A percentile compares a stretch with the other conserved stretches of the same genome.
Conservation (phyloP, 2,329 filamentous ascomycete species). For the Colletotrichum spaethianum region DNA sequence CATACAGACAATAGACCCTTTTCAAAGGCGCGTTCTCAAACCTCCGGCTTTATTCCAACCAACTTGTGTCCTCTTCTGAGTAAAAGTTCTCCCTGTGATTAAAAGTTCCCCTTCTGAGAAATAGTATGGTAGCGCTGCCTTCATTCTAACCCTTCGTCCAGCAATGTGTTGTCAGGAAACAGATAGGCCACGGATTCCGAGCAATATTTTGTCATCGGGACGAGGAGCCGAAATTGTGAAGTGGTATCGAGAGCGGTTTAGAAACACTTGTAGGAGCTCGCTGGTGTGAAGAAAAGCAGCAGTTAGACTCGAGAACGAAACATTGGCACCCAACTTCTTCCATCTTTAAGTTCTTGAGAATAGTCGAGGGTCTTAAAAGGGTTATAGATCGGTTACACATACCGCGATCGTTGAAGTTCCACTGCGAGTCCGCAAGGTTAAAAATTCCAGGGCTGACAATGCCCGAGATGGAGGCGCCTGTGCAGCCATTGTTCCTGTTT, state of each 20-base stretch:
- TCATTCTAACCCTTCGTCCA: not conserved
- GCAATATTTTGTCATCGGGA: not conserved
- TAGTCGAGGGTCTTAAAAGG: not conserved
- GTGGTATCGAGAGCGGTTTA: not conserved
- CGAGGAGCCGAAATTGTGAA: not conserved
- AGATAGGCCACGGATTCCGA: fast-evolving
- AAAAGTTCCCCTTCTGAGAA: not conserved
- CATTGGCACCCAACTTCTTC: not conserved
- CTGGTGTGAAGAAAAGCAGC: not conserved
- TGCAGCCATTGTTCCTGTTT: not conserved
- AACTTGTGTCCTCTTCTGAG: too few species aligned
- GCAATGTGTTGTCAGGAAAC: not conserved
- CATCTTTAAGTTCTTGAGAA: not conserved
- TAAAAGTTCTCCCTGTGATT: too few species aligned
- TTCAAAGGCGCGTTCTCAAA: not conserved
- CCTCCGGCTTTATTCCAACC: not conserved
- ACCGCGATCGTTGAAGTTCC: slow-evolving; percentile 14
- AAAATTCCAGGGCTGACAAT: slow-evolving; percentile 21
- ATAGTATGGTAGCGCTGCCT: not conserved
- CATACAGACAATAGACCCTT: not conserved
- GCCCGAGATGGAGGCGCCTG: not conserved
- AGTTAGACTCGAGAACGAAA: not conserved
- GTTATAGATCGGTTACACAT: not conserved
- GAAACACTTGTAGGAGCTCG: slow-evolving; percentile 1
- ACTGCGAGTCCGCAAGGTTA: not conserved